Evolutionary conservation across 2,329 filamentous ascomycete genomes (phyloP).

Genomic region (Diaporthe amygdali): DNA sequence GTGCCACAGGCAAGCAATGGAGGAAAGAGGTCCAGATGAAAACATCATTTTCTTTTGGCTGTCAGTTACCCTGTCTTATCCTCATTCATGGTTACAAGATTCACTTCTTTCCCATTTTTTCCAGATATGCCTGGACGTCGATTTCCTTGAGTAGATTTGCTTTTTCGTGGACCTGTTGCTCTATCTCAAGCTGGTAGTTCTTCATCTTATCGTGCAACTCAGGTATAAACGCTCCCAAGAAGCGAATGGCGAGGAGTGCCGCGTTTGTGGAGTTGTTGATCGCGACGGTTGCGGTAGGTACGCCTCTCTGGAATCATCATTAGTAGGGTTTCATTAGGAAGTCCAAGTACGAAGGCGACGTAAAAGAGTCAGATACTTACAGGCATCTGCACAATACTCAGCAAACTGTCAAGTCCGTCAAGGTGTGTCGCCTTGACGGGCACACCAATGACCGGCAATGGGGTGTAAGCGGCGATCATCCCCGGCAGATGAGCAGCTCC

Average conservation of each 20-base stretch:
- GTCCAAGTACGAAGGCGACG: conserved; percentile 39
- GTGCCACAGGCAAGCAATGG: neutral
- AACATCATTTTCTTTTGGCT: neutral
- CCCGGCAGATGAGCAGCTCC: conserved; percentile 77
- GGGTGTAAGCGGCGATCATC: conserved; percentile 75
- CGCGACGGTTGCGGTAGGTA: conserved; percentile 76
- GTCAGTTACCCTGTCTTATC: too few species aligned
- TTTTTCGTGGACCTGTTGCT: conserved; percentile 68
- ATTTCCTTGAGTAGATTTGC: conserved; percentile 60
- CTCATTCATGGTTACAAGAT: neutral
- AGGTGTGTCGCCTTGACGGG: conserved; percentile 76
- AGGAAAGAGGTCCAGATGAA: neutral
- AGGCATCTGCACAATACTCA: conserved; percentile 81
- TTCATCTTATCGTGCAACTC: conserved; percentile 63
- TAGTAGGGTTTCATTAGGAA: conserved; percentile 37
- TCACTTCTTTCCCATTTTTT: conserved; percentile 39
- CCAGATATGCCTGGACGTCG: conserved; percentile 62
- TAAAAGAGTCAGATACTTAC: conserved; percentile 40
- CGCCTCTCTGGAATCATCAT: conserved; percentile 54
- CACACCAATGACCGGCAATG: conserved; percentile 77
- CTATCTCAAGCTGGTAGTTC: conserved; percentile 67
- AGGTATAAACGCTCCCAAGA: conserved; percentile 64
- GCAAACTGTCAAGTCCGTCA: conserved; percentile 73
- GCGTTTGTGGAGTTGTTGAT: conserved; percentile 85
- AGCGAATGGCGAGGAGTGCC: conserved; percentile 72